Base-by-base conservation (phyloP, 768 basidiomycete species). In the Pleurotus pulmonarius region DNA sequence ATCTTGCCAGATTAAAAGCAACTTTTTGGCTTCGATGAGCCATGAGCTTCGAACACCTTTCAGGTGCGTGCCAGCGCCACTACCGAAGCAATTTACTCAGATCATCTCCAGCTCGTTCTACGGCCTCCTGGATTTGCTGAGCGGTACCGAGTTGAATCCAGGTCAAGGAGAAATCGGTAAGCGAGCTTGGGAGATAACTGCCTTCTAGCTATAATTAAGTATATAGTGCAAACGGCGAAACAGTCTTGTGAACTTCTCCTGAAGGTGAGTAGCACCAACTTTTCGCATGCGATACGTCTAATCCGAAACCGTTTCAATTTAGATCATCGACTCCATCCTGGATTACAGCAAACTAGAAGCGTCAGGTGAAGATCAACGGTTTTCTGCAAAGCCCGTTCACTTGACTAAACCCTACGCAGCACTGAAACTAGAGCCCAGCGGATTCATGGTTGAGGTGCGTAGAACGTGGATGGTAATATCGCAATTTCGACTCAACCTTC, bases 271-370 rank as follows among this genome's bases (percentile, higher is more conserved):
- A 34, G 29, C 29, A 34, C 9, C 29, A 34, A 34, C 29, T 34
- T 11, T 34, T 20, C 20, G 29, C 29, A 11, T 34, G 8, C 29
- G 29, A 9, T 9, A 34, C 2, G 29, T 34, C 7, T 34, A 20
- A 20, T 20, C 20, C 20, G 29, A 34, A 34, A 52, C 61, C 58
- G 49, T 64, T 49, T 20, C 38, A 43, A 24, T 34, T 48, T 54
- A 88, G 86, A 89, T 90, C 65, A 90, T 90, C 61, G 86, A 89
- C 66, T 87, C 85, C 1, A 87, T 90, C 48, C 68, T 90, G 60
- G 88, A 90, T 64, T 90, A 89, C 69, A 88, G 86, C 69, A 90
- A 90, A 65, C 71, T 89, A 1, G 88, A 90, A 65, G 88, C 87
- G 16, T 88, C 85, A 47, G 85, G 86, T 82, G 62, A 48, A 65